Evolutionary conservation across 371 early-diverging fungal species (phyloP).

Genomic region (Mucor velutinosus): DNA sequence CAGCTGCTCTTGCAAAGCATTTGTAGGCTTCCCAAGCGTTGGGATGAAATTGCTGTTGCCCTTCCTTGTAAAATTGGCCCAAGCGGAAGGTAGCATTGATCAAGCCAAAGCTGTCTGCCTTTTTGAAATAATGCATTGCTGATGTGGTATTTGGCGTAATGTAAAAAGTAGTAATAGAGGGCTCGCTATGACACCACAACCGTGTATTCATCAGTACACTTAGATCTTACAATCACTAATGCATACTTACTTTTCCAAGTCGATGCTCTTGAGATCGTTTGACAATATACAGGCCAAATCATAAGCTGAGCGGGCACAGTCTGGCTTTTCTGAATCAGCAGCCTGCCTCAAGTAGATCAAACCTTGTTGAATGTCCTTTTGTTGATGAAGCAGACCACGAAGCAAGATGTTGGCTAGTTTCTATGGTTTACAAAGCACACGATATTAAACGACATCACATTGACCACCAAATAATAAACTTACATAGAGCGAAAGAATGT

Average conservation of each 20-base stretch:
- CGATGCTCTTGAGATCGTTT: constrained; percentile 33
- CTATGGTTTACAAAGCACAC: constrained; percentile 11
- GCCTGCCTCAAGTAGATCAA: constrained; percentile 36
- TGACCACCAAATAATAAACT: no score
- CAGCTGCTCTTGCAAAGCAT: constrained; percentile 40
- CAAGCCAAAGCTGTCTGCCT: constrained; percentile 30
- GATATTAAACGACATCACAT: background rate
- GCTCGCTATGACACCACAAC: background rate
- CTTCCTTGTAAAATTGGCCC: constrained; percentile 30
- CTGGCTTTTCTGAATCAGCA: constrained; percentile 28
- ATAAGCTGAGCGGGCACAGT: constrained; percentile 40
- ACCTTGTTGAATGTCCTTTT: constrained; percentile 29
- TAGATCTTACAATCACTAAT: background rate
- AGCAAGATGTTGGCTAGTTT: constrained; percentile 41
- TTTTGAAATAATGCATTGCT: constrained; percentile 35
- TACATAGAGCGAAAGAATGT: constrained; percentile 73
- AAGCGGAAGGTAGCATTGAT: constrained; percentile 30
- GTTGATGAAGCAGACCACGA: constrained; percentile 31
- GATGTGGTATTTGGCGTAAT: background rate
- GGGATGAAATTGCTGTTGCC: constrained; percentile 11
- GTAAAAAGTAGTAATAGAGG: background rate
- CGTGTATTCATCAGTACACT: background rate
- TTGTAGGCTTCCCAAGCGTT: constrained; percentile 31
- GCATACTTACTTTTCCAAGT: constrained; percentile 26
- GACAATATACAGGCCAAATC: constrained; percentile 43